These are phyloP conservation scores for Beauveria medogensis DNA, from an alignment of 2,329 filamentous ascomycete species.

Conservation along the genomic window DNA sequence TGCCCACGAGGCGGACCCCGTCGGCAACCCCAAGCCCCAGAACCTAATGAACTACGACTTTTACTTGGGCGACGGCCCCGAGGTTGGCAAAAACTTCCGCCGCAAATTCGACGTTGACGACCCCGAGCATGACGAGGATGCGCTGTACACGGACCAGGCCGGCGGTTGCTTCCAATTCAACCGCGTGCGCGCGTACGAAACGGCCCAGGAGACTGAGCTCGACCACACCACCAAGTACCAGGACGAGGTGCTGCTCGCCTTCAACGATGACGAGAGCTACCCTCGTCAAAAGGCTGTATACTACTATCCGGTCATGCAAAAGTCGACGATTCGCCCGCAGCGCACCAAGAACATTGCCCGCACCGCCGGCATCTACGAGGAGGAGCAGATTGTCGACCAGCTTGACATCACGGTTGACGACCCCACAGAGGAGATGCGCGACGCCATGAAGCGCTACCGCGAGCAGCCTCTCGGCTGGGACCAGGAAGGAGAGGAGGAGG, in stretches of 20 bases:
- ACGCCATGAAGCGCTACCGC: constrained; percentile 45
- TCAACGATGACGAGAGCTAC: constrained; percentile 44
- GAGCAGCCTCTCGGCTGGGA: constrained; percentile 43
- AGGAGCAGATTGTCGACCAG: constrained; percentile 46
- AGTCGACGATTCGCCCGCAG: constrained; percentile 53
- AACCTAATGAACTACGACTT: constrained; percentile 59
- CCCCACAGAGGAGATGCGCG: constrained; percentile 43
- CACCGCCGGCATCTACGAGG: constrained; percentile 37
- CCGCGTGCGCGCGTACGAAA: constrained; percentile 57
- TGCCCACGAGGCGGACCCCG: constrained; percentile 48
- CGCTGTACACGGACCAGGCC: constrained; percentile 45
- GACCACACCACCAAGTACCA: constrained; percentile 53
- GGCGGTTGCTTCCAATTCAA: constrained; percentile 52
- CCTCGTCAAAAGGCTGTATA: constrained; percentile 51
- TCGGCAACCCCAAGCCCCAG: constrained; percentile 45
- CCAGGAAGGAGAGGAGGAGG: constrained; percentile 30
- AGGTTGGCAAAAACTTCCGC: constrained; percentile 47
- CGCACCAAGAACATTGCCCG: constrained; percentile 55
- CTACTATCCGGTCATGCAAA: constrained; percentile 62
- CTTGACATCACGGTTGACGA: constrained; percentile 48
- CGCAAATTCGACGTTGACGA: constrained; percentile 52
- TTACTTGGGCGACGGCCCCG: constrained; percentile 46
- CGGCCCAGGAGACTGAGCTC: constrained; percentile 47
- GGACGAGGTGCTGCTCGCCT: constrained; percentile 54
- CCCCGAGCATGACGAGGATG: constrained; percentile 43